Evolutionary conservation across 495 filamentous ascomycete species (phyloP), one percentile per base, ranked within the genome.

Genomic region (Massariosphaeria phaeospora): DNA sequence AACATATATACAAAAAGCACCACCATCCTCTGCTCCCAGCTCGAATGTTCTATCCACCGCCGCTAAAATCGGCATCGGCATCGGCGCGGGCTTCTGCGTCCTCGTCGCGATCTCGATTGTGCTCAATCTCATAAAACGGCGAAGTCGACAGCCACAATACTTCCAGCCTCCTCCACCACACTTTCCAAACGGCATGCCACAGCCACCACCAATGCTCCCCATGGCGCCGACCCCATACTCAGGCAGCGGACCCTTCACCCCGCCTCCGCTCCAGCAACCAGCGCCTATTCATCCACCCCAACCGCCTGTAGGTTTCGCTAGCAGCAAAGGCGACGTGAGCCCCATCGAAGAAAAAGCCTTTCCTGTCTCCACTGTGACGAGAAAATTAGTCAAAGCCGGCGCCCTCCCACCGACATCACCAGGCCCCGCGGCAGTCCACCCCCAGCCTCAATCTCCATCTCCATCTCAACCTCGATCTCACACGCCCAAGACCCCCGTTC

Each of bases 211-310:
- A n/a, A 30, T 27, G 5, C 29, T 34, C 1, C 34, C 18, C 26
- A 48, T 56, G 53, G 53, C 35, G n/a, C 43, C 53, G 20, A 49
- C 53, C 5, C 53, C 53, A n/a, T 56, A 48, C 36, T 42, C 33
- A 2, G 25, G 25, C 18, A 56, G 12, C 44, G 35, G 44, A 1
- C 53, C 53, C 6, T 56, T 31, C 15, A 49, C n/a, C 25, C 53
- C 53, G 3, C 53, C 52, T 2, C 52, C 43, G 7, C 13, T 43
- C 15, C 44, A 48, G 34, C 34, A 48, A 20, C 53, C 44, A 20
- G 25, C 27, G 1, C 53, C 53, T 8, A 11, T 43, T 9, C 26
- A 31, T 24, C 10, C 36, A 7, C 21, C 11, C 7, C 44, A 40
- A 18, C 31, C 17, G 12, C 4, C 6, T 3, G 23, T 7, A 2